Base-by-base conservation (phyloP, 164 flowering plant genomes). In the Malania oleifera region DNA sequence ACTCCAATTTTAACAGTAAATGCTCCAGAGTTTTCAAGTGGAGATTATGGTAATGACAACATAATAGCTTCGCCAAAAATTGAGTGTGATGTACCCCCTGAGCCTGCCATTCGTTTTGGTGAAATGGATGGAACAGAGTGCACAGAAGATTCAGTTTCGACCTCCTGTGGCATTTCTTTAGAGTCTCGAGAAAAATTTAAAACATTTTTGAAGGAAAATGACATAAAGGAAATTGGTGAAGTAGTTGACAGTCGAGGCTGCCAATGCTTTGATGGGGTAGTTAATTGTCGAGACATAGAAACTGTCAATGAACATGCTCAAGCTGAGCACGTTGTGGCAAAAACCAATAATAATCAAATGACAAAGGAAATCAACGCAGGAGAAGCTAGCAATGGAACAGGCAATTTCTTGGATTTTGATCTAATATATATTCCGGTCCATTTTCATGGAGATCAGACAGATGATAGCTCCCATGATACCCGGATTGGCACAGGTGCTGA, bases 11-110 rank as follows among this genome's bases (percentile, higher is more conserved):
- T 68, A 22, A 53, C 50, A 2, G 45, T 74, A 28, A 70, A 62
- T 47, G 73, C 71, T 54, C 74, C 78, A 43, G 79, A 80, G 12
- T 73, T 72, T 70, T 57, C 73, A 59, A 56, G 29, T 66, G 80
- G 76, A 46, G 80, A 72, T 24, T 72, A 64, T 57, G 22, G 29
- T 29, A 54, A 34, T 22, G 66, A 49, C 23, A 60, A 37, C 0
- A 24, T 17, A 7, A 52, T 37, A 28, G 52, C 50, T 52, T 61
- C 70, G 7, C 52, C 64, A 15, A 50, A 24, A 9, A 27, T 34
- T 37, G 52, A 59, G 19, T 26, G 18, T 55, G 66, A 57, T 53
- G 27, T n/a, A 20, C 28, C 48, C 17, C 17, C 44, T 28, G 52
- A 52, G 49, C 47, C 57, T 22, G 35, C 51, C 2, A 31, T 6